phyloP scores from a whole-genome alignment of 2,329 filamentous ascomycete genomes.

The Beauveria australis region DNA sequence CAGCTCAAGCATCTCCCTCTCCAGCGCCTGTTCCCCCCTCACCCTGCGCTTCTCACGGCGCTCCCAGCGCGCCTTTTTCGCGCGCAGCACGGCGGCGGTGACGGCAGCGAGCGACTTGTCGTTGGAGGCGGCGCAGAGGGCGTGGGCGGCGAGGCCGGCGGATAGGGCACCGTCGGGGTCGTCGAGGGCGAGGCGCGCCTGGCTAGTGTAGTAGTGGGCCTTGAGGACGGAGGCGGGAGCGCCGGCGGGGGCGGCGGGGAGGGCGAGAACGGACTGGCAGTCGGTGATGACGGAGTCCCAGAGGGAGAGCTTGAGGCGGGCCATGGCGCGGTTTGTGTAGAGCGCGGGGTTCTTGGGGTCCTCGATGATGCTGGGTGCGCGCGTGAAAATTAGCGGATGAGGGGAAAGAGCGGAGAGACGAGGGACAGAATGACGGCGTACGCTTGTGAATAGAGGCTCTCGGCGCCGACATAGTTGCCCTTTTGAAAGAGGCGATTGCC shows the following conservation, averaged over 20 bases:
- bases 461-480: slow-evolving; percentile 57
- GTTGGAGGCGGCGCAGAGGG: slow-evolving; percentile 52
- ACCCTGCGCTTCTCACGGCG: slow-evolving; percentile 55
- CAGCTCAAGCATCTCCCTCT: slow-evolving; percentile 48
- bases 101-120: slow-evolving; percentile 63
- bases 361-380: slow-evolving; percentile 55
- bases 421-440: slow-evolving; percentile 26
- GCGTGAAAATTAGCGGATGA: background rate
- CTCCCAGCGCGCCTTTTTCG: slow-evolving; percentile 84
- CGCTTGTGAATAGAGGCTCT: slow-evolving; percentile 65
- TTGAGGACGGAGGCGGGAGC: slow-evolving; percentile 55
- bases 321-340: slow-evolving; percentile 85
- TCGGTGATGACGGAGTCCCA: slow-evolving; percentile 73
- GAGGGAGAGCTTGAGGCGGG: slow-evolving; percentile 62
- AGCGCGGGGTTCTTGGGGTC: slow-evolving; percentile 70
- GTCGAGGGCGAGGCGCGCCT: slow-evolving; percentile 66
- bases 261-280: slow-evolving; percentile 64
- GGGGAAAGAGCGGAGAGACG: background rate
- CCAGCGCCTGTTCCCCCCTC: slow-evolving; percentile 48
- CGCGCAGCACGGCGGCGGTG: slow-evolving; percentile 64
- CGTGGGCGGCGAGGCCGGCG: slow-evolving; percentile 65
- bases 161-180: slow-evolving; percentile 61
- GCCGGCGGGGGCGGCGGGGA: slow-evolving; percentile 40
- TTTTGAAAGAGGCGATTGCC: slow-evolving; percentile 59
- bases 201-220: slow-evolving; percentile 72